Base-by-base conservation (phyloP, 2,329 filamentous ascomycete genomes). In the Penicillium sp. region DNA sequence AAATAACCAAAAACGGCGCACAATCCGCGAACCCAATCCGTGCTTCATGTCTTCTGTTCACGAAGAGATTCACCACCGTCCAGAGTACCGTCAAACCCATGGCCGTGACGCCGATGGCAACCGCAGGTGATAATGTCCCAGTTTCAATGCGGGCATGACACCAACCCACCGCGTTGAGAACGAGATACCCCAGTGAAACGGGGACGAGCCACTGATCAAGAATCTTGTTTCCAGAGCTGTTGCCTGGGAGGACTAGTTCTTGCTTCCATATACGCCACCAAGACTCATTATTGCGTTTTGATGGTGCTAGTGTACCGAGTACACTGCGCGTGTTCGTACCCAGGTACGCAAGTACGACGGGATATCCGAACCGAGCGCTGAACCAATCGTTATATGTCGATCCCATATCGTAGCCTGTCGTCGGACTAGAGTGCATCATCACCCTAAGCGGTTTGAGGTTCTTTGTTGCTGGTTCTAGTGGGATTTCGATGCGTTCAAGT, bases 1-100 rank as follows among this genome's bases (percentile, higher is more conserved):
- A 91, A 5, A 89, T 83, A 26, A 97, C 76, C 14, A 97, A 83
- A 73, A 90, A 90, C 0, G 91, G 89, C 1, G 73, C 71, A 14
- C 71, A 67, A 55, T 76, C 73, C 0, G 73, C 71, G 37, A 76
- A 76, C 2, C 68, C 71, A 26, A 76, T 75, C 1, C 64, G 60
- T 26, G 70, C 68, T 28, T 71, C 66, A 1, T 59, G 55, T 11
- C 42, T 42, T 6, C 38, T 46, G 2, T n/a, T 46, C 14, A 19
- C 28, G 14, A 48, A 40, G 6, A 22, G 16, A 16, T 55, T 54
- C 33, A 59, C 19, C 13, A n/a, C 26, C 11, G 13, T 37, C 55
- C 37, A 56, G 4, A 60, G 26, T 5, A 42, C 26, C 11, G 42
- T 37, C 2, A 45, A 33, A 13, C 54, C 53, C 28, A 45, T 22